Evolutionary conservation across 2,329 filamentous ascomycete species (phyloP).

Genomic region (Gyromitra esculenta): DNA sequence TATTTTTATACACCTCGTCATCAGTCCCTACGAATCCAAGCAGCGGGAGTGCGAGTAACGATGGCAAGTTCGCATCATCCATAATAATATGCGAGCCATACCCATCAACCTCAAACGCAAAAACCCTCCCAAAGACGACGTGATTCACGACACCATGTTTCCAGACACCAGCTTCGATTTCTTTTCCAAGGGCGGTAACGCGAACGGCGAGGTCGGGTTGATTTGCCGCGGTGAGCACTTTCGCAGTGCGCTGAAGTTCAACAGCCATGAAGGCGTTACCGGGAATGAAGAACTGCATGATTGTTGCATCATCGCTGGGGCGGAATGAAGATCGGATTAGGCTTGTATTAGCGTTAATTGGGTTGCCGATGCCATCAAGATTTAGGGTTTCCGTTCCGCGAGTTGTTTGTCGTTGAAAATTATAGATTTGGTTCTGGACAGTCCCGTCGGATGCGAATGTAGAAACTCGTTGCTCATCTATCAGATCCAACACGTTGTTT

Average conservation of each 20-base stretch:
- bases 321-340: constrained; percentile 91
- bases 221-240: constrained; percentile 69
- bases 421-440: constrained; percentile 75
- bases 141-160: constrained; percentile 83
- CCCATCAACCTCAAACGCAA: constrained; percentile 88
- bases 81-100: constrained; percentile 84
- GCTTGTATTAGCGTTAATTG: constrained; percentile 82
- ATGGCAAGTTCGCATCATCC: constrained; percentile 90
- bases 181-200: constrained; percentile 68
- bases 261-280: constrained; percentile 96
- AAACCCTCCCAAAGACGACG: constrained; percentile 78
- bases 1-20: constrained; percentile 84
- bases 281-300: constrained; percentile 92
- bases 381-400: constrained; percentile 89
- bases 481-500: constrained; percentile 75
- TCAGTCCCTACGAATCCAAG: constrained; percentile 76
- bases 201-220: constrained; percentile 59
- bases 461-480: constrained; percentile 79
- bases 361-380: constrained; percentile 86
- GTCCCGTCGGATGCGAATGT: constrained; percentile 78
- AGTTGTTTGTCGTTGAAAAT: constrained; percentile 82
- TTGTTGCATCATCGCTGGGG: constrained; percentile 93
- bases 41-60: constrained; percentile 78
- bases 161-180: constrained; percentile 80
- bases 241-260: constrained; percentile 79